phyloP scores from a whole-genome alignment of 768 basidiomycete species.

The Paxillus ammoniavirescens region DNA sequence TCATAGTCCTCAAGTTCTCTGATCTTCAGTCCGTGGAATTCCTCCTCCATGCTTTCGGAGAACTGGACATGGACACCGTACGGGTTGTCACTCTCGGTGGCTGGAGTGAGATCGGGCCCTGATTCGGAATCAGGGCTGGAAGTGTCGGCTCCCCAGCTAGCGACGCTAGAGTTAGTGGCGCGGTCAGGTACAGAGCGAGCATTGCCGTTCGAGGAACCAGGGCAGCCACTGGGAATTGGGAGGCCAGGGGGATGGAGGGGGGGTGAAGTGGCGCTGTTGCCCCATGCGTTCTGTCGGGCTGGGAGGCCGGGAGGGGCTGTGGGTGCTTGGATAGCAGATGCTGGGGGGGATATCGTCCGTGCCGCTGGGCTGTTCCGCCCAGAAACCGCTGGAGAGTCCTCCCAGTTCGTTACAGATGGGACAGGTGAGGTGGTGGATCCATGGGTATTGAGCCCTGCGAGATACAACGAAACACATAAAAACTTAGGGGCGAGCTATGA shows the following conservation, averaged over 20 bases:
- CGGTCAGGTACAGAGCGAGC: conserved; percentile 5
- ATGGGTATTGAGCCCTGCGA: conserved; percentile 16
- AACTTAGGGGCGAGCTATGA: not conserved
- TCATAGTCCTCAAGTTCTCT: conserved; percentile 9
- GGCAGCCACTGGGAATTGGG: conserved; percentile 1
- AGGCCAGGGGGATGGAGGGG: conserved; percentile 15
- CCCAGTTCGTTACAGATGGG: conserved; percentile 17
- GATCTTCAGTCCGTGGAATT: conserved; percentile 26
- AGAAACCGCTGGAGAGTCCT: conserved; percentile 14
- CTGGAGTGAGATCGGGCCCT: conserved; percentile 20
- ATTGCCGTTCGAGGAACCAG: not conserved
- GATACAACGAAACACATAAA: not conserved
- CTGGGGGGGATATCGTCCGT: conserved; percentile 1
- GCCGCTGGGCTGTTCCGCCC: conserved; percentile 15
- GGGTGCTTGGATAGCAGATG: conserved; percentile 3
- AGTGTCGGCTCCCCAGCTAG: conserved; percentile 23
- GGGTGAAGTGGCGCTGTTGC: conserved; percentile 1
- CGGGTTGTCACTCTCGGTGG: conserved; percentile 26
- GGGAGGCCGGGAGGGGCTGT: conserved; percentile 10
- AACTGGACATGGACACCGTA: conserved; percentile 19
- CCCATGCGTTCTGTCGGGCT: conserved; percentile 10
- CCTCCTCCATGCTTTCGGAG: conserved; percentile 28
- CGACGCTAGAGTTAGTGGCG: conserved; percentile 6
- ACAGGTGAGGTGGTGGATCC: not conserved
- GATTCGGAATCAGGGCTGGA: conserved; percentile 29